Base-by-base conservation (phyloP, 129 eudicot genomes). In the Ambrosia artemisiifolia region DNA sequence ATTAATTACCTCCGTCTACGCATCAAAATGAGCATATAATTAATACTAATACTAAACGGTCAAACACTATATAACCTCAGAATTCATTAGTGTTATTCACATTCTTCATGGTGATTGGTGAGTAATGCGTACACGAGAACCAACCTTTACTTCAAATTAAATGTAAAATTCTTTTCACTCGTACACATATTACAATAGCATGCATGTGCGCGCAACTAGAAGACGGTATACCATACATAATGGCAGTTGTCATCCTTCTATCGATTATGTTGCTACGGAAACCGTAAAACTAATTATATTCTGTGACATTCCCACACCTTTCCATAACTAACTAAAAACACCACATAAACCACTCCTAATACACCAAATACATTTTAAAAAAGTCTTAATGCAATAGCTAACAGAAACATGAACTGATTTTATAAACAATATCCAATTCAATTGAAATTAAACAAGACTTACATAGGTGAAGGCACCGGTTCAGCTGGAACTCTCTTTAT, bases 401-500 rank as follows among this genome's bases (percentile, higher is more conserved):
- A 49, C 19, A 33, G 18, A 18, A 13, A 34, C 28, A 50, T 74
- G 12, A 63, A 63, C 62, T 24, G 43, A 33, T 12, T 47, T 43
- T 24, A 28, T 24, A 35, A 38, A 44, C 7, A 10, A 55, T 7
- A 56, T 19, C 17, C 8, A 14, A 54, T 50, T 60, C 34, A 40
- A 4, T 32, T 32, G 2, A 33, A 60, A 33, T 32, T 11, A 38
- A 77, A 11, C 5, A 74, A 32, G 65, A 83, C 91, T 85, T 82
- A 93, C 98, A 34, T 57, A 82, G 83, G 67, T 33, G 81, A 38
- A 53, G 95, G 82, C 70, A 64, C 69, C 6, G 84, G 82, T 60
- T 78, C 80, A 1, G 89, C 96, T 5, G 98, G 98, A 78, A 93
- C 92, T 70, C 96, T 78, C 79, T 82, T 93, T 49, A 93, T 87